phyloP scores from a whole-genome alignment of 164 flowering plant species.

The Aristolochia contorta region DNA sequence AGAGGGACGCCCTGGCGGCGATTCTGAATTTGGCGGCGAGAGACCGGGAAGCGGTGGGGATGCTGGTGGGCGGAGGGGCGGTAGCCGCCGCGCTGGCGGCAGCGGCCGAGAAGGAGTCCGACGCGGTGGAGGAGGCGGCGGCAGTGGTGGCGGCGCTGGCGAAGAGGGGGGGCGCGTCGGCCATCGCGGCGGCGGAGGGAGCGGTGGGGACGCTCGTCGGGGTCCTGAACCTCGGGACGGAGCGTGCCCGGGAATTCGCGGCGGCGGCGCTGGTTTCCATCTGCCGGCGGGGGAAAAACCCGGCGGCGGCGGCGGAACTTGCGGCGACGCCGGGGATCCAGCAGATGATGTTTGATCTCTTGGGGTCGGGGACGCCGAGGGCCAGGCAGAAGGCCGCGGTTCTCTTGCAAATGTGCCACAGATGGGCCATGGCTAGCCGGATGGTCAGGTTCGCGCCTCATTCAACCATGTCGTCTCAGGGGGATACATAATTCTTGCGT shows the following conservation, averaged over 20 bases:
- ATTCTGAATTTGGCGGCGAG: slow-evolving; percentile 64
- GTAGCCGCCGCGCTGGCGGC: slow-evolving; percentile 38
- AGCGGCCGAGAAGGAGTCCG: slow-evolving; percentile 19
- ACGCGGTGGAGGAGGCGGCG: slow-evolving; percentile 48
- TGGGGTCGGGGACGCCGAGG: slow-evolving; percentile 53
- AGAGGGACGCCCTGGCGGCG: slow-evolving; percentile 65
- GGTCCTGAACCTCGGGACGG: slow-evolving; percentile 47
- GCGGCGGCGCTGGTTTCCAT: slow-evolving; percentile 60
- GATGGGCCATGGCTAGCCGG: slow-evolving; percentile 35
- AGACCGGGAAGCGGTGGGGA: slow-evolving; percentile 51
- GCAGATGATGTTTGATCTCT: slow-evolving; percentile 59
- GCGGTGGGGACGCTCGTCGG: slow-evolving; percentile 27
- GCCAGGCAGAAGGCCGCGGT: slow-evolving; percentile 50
- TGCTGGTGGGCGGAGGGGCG: slow-evolving; percentile 55
- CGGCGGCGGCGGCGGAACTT: slow-evolving; percentile 47
- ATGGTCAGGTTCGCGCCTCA: neutral
- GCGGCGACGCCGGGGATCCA: slow-evolving; percentile 50
- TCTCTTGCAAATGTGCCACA: slow-evolving; percentile 45
- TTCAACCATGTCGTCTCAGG: neutral
- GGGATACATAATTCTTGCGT: too few relatives aligned
- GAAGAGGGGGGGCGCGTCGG: slow-evolving; percentile 55
- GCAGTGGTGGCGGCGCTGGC: slow-evolving; percentile 53
- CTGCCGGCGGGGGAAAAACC: slow-evolving; percentile 51
- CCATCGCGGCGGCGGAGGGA: slow-evolving; percentile 26
- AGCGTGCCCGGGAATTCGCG: slow-evolving; percentile 52